Base-by-base conservation (phyloP, 352 stramenopile species). In the Ophiocytium majus region DNA sequence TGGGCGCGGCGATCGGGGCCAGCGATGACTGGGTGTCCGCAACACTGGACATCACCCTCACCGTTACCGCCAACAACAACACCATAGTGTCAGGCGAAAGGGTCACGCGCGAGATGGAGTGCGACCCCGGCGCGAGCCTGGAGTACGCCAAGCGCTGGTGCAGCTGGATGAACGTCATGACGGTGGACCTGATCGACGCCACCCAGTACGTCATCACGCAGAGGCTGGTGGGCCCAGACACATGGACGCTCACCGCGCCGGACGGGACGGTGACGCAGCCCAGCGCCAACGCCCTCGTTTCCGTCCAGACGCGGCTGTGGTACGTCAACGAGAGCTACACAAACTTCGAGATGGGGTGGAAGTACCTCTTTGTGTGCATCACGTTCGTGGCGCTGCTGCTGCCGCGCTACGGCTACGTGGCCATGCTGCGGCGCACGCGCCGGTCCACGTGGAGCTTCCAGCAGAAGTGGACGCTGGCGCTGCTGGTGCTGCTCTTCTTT, bases 401-500 rank as follows among this genome's bases (percentile, higher is more conserved):
- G 33, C 82, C 82, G 82, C 74, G 35, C 19, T 80, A 50, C 17
- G 82, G 82, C 0, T 85, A 79, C 35, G 81, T 81, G 43, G 75
- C 49, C 43, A 64, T 63, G 17, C 31, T 66, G 33, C 50, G n/a
- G 10, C 1, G 0, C n/a, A 66, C 37, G 50, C 32, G 9, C 23
- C 78, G 82, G 57, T 71, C 19, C 10, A 81, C 79, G 66, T 85
- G 79, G 84, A 88, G n/a, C 23, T 23, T 17, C 14, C 79, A 82
- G 79, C 84, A 88, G 75, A 88, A 82, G 75, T 88, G 84, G 84
- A 28, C 36, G 0, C 35, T n/a, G 57, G 34, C 80, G 34, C 84
- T 88, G 17, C 80, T 88, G 28, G 75, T 86, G n/a, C 43, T 57
- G 50, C 81, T 88, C 49, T 82, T 85, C 32, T 85, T 86, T 31